Evolutionary conservation across 345 rosid species (phyloP).

Genomic region (Limnanthes douglasii): DNA sequence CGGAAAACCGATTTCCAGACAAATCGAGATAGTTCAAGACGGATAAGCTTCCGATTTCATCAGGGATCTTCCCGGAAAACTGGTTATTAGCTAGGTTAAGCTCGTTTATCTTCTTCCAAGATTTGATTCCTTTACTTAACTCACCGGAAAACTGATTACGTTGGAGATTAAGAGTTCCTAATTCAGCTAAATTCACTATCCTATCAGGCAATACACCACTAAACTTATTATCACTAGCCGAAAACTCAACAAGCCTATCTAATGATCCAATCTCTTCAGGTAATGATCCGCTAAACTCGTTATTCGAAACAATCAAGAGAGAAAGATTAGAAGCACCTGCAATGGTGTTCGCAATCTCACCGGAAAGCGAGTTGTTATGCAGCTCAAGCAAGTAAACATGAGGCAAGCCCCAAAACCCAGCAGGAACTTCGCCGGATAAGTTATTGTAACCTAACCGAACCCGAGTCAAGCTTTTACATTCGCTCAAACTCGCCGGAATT

Average conservation of each 20-base stretch:
- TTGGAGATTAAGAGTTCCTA: conserved; percentile 70
- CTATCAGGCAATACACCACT: conserved; percentile 55
- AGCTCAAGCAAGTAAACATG: conserved; percentile 65
- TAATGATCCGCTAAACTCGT: conserved; percentile 49
- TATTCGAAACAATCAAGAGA: conserved; percentile 38
- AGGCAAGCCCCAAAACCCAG: conserved; percentile 84
- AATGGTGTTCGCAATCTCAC: conserved; percentile 39
- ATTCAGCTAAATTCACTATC: conserved; percentile 34
- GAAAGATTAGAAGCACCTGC: conserved; percentile 60
- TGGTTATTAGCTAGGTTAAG: conserved; percentile 51
- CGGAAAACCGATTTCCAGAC: conserved; percentile 50
- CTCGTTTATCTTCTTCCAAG: conserved; percentile 77
- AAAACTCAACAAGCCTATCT: conserved; percentile 32
- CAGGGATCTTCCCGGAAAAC: conserved; percentile 53
- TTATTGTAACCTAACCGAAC: conserved; percentile 54
- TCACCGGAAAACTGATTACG: conserved; percentile 54
- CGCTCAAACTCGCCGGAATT: conserved; percentile 41
- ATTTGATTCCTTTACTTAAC: conserved; percentile 37
- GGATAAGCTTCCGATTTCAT: conserved; percentile 45
- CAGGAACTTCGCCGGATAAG: conserved; percentile 66
- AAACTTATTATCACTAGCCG: conserved; percentile 45
- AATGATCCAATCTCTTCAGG: conserved; percentile 72
- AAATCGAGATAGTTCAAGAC: conserved; percentile 89
- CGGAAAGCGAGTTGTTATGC: conserved; percentile 44
- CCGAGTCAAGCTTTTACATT: conserved; percentile 56